phyloP scores from a whole-genome alignment of 768 basidiomycete species.

The Pholiota conissans region DNA sequence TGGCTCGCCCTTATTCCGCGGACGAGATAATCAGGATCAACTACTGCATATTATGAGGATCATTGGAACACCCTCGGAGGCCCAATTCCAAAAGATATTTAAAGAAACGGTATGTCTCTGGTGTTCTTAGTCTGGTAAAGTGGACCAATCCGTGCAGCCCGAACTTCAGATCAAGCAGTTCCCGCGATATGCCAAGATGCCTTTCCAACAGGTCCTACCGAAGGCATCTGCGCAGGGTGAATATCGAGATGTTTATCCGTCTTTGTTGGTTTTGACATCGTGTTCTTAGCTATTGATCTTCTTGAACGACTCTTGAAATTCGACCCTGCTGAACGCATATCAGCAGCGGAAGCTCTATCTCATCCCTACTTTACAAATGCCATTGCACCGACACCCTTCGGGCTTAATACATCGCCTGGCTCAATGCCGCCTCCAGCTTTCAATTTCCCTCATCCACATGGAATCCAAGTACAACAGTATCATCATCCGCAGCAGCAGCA shows the following conservation, averaged over 20 bases:
- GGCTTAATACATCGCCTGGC: slow-evolving; percentile 45
- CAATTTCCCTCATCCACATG: slow-evolving; percentile 66
- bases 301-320: slow-evolving; percentile 95
- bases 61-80: slow-evolving; percentile 91
- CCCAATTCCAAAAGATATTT: slow-evolving; percentile 83
- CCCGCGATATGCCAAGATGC: slow-evolving; percentile 84
- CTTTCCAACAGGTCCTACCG: slow-evolving; percentile 77
- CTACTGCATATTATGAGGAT: slow-evolving; percentile 97
- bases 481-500: slow-evolving; percentile 39
- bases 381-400: slow-evolving; percentile 38
- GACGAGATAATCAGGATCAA: slow-evolving; percentile 96
- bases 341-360: slow-evolving; percentile 86
- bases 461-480: slow-evolving; percentile 52
- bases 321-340: slow-evolving; percentile 89
- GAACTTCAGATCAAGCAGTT: slow-evolving; percentile 84
- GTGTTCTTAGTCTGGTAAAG: neutral
- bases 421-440: slow-evolving; percentile 70
- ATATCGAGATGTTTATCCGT: slow-evolving; percentile 4
- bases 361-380: slow-evolving; percentile 88
- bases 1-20: slow-evolving; percentile 94
- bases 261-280: too few species aligned
- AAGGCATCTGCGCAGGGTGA: slow-evolving; percentile 84
- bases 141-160: slow-evolving; percentile 45
- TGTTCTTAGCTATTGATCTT: slow-evolving; percentile 80
- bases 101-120: slow-evolving; percentile 75